Evolutionary conservation across 805 yeast genomes (phyloP).

Genomic region (Metschnikowia rubicola): DNA sequence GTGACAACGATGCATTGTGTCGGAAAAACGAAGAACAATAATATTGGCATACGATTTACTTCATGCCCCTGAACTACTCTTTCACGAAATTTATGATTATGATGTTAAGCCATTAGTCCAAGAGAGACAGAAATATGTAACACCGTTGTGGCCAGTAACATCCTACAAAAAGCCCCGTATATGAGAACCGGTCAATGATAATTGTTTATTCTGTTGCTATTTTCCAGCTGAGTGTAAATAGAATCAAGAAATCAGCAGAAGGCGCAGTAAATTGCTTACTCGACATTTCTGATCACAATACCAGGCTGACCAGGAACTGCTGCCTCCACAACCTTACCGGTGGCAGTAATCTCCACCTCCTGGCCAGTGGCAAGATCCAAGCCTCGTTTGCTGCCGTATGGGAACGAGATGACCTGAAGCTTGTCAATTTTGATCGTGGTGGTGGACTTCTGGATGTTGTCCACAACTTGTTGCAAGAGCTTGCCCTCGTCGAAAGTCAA

Average conservation of each 20-base stretch:
- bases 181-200: too few species aligned
- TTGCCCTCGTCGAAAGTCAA: constrained; percentile 76
- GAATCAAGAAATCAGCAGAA: too few species aligned
- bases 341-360: constrained; percentile 59
- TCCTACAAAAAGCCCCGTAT: too few species aligned
- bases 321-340: constrained; percentile 68
- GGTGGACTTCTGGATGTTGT: constrained; percentile 61
- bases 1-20: too few species aligned
- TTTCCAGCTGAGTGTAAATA: neutral
- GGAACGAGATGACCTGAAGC: constrained; percentile 59
- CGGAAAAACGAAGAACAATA: too few species aligned
- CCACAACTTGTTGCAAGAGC: constrained; percentile 53
- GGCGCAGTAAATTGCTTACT: neutral
- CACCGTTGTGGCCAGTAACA: too few species aligned
- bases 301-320: constrained; percentile 96
- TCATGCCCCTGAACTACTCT: too few species aligned
- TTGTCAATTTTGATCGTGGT: constrained; percentile 51
- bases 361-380: constrained; percentile 65
- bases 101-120: too few species aligned
- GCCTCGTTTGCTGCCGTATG: constrained; percentile 62
- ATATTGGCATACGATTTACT: too few species aligned
- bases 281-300: constrained; percentile 63
- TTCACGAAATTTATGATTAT: too few species aligned
- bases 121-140: too few species aligned
- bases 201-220: too few species aligned